Evolutionary conservation across 371 early-diverging fungal genomes (phyloP).

Genomic region (Rhizopus arrhizus): DNA sequence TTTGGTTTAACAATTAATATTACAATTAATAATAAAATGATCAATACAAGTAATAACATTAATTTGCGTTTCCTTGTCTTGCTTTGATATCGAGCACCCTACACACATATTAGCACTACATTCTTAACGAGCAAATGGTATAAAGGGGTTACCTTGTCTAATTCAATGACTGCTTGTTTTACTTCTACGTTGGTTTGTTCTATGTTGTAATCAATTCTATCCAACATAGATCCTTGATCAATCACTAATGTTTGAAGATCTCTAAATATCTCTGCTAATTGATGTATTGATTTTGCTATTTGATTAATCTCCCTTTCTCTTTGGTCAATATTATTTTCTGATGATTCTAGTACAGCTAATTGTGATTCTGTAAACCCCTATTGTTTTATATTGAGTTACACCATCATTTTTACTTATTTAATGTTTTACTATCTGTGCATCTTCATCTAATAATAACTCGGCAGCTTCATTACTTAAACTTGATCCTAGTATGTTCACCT

Average conservation of each 20-base stretch:
- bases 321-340: slow-evolving; percentile 73
- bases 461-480: slow-evolving; percentile 49
- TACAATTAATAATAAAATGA: slow-evolving; percentile 63
- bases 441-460: slow-evolving; percentile 49
- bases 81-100: slow-evolving; percentile 71
- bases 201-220: slow-evolving; percentile 97
- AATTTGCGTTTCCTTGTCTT: slow-evolving; percentile 65
- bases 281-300: slow-evolving; percentile 89
- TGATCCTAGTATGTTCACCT: slow-evolving; percentile 48
- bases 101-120: neutral
- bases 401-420: neutral
- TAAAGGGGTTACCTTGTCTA: slow-evolving; percentile 67
- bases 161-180: slow-evolving; percentile 82
- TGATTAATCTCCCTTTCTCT: slow-evolving; percentile 91
- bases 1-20: slow-evolving; percentile 68
- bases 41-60: slow-evolving; percentile 62
- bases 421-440: slow-evolving; percentile 45
- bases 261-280: slow-evolving; percentile 89
- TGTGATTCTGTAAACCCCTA: slow-evolving; percentile 89
- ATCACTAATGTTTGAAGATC: slow-evolving; percentile 94
- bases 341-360: slow-evolving; percentile 70
- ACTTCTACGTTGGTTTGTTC: slow-evolving; percentile 82
- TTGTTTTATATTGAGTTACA: neutral
- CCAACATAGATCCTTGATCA: slow-evolving; percentile 95
- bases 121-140: neutral